Evolutionary conservation across 371 early-diverging fungal species (phyloP), one percentile per base, ranked within the genome.

Genomic region (Apophysomyces ossiformis): DNA sequence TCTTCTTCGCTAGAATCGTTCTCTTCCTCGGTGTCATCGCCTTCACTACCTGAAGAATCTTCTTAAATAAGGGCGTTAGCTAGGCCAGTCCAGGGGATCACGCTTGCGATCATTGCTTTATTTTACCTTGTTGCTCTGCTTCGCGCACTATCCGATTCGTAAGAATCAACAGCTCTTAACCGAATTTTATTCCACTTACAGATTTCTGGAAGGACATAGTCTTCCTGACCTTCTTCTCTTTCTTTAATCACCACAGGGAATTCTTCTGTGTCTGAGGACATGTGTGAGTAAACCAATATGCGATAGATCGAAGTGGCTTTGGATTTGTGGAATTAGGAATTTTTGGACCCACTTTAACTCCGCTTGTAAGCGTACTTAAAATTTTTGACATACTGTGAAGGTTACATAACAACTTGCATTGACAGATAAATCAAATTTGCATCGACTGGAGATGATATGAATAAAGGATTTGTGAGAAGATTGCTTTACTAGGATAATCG

Each of bases 1-100:
- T 81, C 26, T 83, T 50, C 50, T 6, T 50, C 54, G 21, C 54
- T 81, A 12, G 83, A 81, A 11, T 76, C 81, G 36, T 77, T 75
- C 6, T 75, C 74, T 63, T 70, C 43, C 59, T 72, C 71, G 66
- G 76, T 69, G 65, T 70, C 63, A 62, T 76, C 67, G 26, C 47
- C n/a, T 26, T 62, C 50, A 4, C 7, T 37, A 18, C 32, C 32
- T 26, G 26, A 37, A n/a, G 32, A 32, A 26, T 60, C 37, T 37
- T 58, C n/a, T 12, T 26, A 62, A 62, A n/a, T 16, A 45, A 16
- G 26, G n/a, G n/a, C 0, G 36, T 6, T 4, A 47, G 12, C 7
- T 26, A 26, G 47, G 13, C n/a, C 32, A 11, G 21, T 50, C 11
- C 62, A 39, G 7, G 36, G 8, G 15, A 16, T n/a, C 11, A 11